Evolutionary conservation across 352 stramenopile genomes (phyloP).

Genomic region (Phytophthora pistaciae): DNA sequence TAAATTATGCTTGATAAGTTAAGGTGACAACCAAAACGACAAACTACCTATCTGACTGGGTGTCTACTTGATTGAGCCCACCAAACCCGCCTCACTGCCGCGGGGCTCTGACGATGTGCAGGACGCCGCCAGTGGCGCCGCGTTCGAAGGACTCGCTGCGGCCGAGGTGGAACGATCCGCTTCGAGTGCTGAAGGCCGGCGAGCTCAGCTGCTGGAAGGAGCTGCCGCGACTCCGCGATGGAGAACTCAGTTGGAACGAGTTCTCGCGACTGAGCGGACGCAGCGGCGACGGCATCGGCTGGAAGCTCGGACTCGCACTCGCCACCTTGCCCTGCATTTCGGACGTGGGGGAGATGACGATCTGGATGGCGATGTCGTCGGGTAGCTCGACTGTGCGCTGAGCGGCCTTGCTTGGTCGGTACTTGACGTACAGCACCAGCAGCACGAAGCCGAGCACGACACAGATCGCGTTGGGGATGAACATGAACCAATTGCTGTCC

Average conservation of each 20-base stretch:
- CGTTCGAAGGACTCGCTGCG: conserved; percentile 20
- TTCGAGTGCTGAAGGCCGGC: conserved; percentile 13
- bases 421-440: conserved; percentile 52
- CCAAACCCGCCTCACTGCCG: conserved; percentile 7
- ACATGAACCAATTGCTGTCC: conserved; percentile 60
- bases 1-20: conserved; percentile 25
- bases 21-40: conserved; percentile 5
- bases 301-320: conserved; percentile 29
- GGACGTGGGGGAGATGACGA: conserved; percentile 36
- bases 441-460: conserved; percentile 46
- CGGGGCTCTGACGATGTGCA: conserved; percentile 27
- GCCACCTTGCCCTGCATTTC: conserved; percentile 27
- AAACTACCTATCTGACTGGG: not conserved
- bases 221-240: conserved; percentile 19
- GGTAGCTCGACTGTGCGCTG: conserved; percentile 23
- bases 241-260: conserved; percentile 33
- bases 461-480: conserved; percentile 54
- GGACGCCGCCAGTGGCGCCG: conserved; percentile 14
- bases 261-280: conserved; percentile 31
- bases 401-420: conserved; percentile 39
- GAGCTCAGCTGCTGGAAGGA: conserved; percentile 27
- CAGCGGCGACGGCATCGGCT: conserved; percentile 34
- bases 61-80: no score
- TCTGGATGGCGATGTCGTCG: conserved; percentile 34
- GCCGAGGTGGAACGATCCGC: conserved; percentile 14